phyloP scores from a whole-genome alignment of 2,329 filamentous ascomycete species.

The Claviceps purpurea region DNA sequence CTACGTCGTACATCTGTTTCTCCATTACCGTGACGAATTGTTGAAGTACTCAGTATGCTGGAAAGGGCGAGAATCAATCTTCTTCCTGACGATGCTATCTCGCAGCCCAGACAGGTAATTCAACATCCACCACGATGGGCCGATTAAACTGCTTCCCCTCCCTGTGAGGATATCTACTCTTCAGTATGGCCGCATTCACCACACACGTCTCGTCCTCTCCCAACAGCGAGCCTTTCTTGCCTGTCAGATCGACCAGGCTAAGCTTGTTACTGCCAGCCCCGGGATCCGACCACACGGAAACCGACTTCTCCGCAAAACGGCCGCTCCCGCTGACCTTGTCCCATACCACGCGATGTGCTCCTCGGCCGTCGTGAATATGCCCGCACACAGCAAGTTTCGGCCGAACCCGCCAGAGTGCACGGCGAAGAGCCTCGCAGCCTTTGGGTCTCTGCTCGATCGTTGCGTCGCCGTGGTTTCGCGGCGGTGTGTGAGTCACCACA shows the following conservation, averaged over 20 bases:
- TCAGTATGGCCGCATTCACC: slow-evolving; percentile 67
- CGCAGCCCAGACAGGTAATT: slow-evolving; percentile 42
- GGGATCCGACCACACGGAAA: slow-evolving; percentile 45
- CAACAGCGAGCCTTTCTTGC: slow-evolving; percentile 18
- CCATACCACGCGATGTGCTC: slow-evolving; percentile 51
- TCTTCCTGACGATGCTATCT: not conserved
- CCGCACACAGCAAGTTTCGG: slow-evolving; percentile 56
- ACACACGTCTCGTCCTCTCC: slow-evolving; percentile 51
- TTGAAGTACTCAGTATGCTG: no score
- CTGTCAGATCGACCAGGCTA: slow-evolving; percentile 48
- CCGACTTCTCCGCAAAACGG: slow-evolving; percentile 29
- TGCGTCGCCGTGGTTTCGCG: slow-evolving; percentile 45
- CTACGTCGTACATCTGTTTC: no score
- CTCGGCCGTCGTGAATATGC: slow-evolving; percentile 57
- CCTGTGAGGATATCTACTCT: slow-evolving; percentile 48
- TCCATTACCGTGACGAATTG: no score
- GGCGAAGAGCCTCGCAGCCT: slow-evolving; percentile 48
- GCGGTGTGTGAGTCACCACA: slow-evolving; percentile 58
- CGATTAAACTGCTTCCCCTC: slow-evolving; percentile 57
- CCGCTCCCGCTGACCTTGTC: slow-evolving; percentile 26
- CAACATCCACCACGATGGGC: slow-evolving; percentile 71
- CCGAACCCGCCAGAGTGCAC: slow-evolving; percentile 44
- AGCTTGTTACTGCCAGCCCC: slow-evolving; percentile 41
- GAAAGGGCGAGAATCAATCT: not conserved
- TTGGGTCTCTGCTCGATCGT: slow-evolving; percentile 22